These are phyloP conservation scores for Ajuga reptans DNA, from an alignment of 305 asterid species.

Conservation along the genomic window DNA sequence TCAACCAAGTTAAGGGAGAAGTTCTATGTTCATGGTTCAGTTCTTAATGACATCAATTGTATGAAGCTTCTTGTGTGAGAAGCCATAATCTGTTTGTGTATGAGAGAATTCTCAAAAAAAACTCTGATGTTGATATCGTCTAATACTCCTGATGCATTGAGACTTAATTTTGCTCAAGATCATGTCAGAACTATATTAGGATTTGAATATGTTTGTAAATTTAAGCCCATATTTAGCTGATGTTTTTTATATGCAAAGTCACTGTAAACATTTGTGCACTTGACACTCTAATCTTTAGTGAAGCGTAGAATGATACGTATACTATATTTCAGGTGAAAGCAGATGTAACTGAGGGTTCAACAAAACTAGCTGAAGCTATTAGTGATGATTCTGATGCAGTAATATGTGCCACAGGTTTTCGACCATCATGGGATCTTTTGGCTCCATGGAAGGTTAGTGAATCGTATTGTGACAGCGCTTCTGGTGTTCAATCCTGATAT, in stretches of 20 bases:
- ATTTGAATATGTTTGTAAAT: not conserved
- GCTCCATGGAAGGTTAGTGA: constrained; percentile 83
- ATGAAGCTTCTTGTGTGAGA: not conserved
- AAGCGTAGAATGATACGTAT: not conserved
- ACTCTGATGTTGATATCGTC: not conserved
- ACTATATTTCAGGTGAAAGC: constrained; percentile 59
- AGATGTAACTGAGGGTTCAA: constrained; percentile 84
- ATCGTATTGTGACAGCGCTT: not conserved
- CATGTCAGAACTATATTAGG: not conserved
- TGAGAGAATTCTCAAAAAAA: not conserved
- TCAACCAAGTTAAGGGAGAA: not conserved
- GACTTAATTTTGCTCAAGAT: not conserved
- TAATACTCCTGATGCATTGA: not conserved
- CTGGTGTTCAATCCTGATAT: not conserved
- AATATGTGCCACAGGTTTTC: constrained; percentile 86
- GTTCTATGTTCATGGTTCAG: not conserved
- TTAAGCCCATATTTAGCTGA: not conserved
- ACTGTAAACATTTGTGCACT: not conserved
- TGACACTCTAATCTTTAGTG: not conserved
- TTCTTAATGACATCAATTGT: not conserved
- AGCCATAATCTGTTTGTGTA: not conserved
- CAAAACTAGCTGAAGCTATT: constrained; percentile 67
- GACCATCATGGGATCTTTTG: constrained; percentile 67
- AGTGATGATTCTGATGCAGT: constrained; percentile 91
- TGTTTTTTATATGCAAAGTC: not conserved